Evolutionary conservation across 208 protist species (phyloP).

Genomic region (Leishmania guyanensis): DNA sequence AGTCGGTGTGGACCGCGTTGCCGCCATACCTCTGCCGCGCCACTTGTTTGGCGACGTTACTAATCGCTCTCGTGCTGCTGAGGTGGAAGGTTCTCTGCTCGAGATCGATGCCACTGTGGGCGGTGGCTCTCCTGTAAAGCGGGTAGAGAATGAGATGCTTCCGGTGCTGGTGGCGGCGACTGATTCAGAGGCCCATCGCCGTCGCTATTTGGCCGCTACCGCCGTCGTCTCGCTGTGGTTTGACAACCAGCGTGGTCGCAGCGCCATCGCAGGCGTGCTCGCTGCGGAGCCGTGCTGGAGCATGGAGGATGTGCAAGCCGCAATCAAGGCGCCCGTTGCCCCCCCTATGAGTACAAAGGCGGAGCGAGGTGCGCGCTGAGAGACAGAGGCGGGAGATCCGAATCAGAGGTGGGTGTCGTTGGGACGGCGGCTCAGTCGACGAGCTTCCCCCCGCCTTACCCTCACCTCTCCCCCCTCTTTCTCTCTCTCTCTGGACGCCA

Average conservation of each 20-base stretch:
- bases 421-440: neutral
- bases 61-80: neutral
- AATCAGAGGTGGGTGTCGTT: neutral
- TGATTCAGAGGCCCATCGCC: constrained; percentile 17
- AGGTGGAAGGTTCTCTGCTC: constrained; percentile 7
- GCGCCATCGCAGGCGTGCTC: constrained; percentile 17
- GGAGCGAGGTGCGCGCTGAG: neutral
- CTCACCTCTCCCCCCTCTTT: constrained; percentile 9
- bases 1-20: neutral
- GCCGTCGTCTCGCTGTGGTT: constrained; percentile 28
- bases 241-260: constrained; percentile 30
- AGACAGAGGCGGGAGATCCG: neutral
- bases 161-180: neutral
- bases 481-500: constrained; percentile 1
- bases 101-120: constrained; percentile 3
- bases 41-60: constrained; percentile 20
- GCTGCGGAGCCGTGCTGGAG: neutral
- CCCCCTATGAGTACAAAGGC: neutral
- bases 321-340: neutral
- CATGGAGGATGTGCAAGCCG: constrained; percentile 17
- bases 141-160: neutral
- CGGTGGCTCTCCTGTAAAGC: neutral
- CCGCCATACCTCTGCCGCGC: neutral
- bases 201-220: constrained; percentile 28
- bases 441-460: neutral